Evolutionary conservation across 257 asterid genomes (phyloP).

Genomic region (Solanum boliviense): DNA sequence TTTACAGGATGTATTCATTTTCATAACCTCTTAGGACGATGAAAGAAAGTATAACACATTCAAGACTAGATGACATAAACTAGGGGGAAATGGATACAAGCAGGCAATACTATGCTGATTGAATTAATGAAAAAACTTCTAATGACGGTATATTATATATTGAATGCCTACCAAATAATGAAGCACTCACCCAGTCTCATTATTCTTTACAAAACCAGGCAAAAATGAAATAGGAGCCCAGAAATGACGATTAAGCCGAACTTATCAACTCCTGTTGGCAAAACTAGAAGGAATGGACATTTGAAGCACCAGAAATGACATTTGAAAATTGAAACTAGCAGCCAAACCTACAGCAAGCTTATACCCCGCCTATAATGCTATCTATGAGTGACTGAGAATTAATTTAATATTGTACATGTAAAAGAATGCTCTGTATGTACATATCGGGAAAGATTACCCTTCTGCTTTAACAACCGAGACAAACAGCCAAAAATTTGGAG

Average conservation of each 20-base stretch:
- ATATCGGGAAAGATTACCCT: neutral
- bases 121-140: neutral
- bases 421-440: constrained; percentile 8
- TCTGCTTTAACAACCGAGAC: neutral
- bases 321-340: neutral
- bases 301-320: neutral
- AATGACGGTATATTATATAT: neutral
- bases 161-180: neutral
- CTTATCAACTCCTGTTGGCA: neutral
- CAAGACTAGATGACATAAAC: neutral
- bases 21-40: neutral
- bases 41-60: neutral
- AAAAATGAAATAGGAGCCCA: neutral
- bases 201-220: neutral
- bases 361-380: neutral
- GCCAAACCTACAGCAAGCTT: neutral
- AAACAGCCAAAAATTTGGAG: neutral
- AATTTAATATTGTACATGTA: neutral
- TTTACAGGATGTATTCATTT: neutral
- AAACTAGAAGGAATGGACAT: neutral
- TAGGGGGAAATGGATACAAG: neutral
- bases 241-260: neutral
- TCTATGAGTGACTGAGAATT: neutral
- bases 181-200: neutral
- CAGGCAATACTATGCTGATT: neutral